These are phyloP conservation scores for Bacidia gigantensis DNA, from an alignment of 495 filamentous ascomycete species.

Conservation along the genomic window DNA sequence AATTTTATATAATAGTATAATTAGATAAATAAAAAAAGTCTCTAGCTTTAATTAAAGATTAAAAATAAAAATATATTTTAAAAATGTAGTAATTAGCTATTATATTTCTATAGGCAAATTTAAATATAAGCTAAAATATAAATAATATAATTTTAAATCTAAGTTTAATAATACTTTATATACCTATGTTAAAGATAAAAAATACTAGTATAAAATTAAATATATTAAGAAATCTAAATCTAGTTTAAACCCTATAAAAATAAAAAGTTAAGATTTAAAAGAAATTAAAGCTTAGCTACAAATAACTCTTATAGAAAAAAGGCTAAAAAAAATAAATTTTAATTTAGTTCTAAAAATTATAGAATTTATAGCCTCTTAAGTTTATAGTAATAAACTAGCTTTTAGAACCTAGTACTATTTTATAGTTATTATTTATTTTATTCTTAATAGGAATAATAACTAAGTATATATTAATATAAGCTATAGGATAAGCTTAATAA, in stretches of 20 bases:
- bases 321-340: too few species aligned
- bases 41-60: neutral
- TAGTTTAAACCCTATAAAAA: neutral
- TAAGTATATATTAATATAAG: conserved; percentile 1
- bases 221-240: neutral
- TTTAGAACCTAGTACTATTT: conserved; percentile 1
- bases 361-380: neutral
- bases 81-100: neutral
- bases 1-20: neutral
- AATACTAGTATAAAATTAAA: neutral
- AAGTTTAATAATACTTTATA: neutral
- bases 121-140: neutral
- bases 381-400: neutral
- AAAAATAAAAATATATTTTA: neutral
- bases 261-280: neutral
- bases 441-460: neutral
- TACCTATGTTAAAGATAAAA: neutral
- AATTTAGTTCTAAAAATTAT: neutral
- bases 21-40: neutral
- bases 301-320: neutral
- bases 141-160: neutral
- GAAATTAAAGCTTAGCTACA: neutral
- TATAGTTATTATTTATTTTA: neutral
- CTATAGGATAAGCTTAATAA: neutral
- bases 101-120: neutral